phyloP scores from a whole-genome alignment of 2,329 filamentous ascomycete species.

The Ceratocystis papillata region DNA sequence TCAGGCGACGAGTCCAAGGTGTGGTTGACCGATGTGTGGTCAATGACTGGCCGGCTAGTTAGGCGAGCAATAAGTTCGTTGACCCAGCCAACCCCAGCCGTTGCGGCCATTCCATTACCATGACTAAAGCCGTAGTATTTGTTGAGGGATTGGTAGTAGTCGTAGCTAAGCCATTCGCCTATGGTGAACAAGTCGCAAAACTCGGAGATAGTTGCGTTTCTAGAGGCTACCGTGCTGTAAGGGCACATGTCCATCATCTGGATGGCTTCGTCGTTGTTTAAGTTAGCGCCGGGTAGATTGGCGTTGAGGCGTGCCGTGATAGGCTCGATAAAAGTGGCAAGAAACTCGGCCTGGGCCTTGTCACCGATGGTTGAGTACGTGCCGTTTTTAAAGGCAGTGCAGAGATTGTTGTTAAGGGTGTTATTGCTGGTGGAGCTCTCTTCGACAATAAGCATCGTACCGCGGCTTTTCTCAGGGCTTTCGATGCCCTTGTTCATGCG shows the following conservation, averaged over 20 bases:
- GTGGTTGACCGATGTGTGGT: slow-evolving; percentile 64
- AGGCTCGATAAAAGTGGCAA: slow-evolving; percentile 50
- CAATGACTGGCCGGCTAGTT: slow-evolving; percentile 55
- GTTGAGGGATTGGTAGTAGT: slow-evolving; percentile 67
- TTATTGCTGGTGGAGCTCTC: slow-evolving; percentile 63
- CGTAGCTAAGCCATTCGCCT: slow-evolving; percentile 65
- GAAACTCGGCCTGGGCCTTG: slow-evolving; percentile 47
- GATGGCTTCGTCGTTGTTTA: slow-evolving; percentile 53
- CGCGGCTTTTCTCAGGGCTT: slow-evolving; percentile 37
- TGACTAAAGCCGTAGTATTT: slow-evolving; percentile 77
- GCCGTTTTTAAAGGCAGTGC: slow-evolving; percentile 57
- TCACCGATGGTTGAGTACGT: slow-evolving; percentile 39
- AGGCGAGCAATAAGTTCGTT: slow-evolving; percentile 80
- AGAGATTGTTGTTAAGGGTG: slow-evolving; percentile 65
- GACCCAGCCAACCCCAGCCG: slow-evolving; percentile 76
- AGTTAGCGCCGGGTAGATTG: slow-evolving; percentile 55
- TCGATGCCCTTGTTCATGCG: slow-evolving; percentile 33
- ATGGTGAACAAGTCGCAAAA: slow-evolving; percentile 69
- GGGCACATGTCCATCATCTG: slow-evolving; percentile 82
- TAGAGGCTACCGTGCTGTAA: slow-evolving; percentile 63
- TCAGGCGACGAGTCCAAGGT: slow-evolving; percentile 57
- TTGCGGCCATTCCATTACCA: slow-evolving; percentile 68
- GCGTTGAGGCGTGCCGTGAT: slow-evolving; percentile 60
- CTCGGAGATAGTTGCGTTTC: slow-evolving; percentile 44
- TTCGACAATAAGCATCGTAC: slow-evolving; percentile 54